Percentiles rank a stretch among this genome's conserved stretches.
Evolutionary conservation across 75 land plant genomes (phyloP).

Genomic region (Selaginella moellendorffii): DNA sequence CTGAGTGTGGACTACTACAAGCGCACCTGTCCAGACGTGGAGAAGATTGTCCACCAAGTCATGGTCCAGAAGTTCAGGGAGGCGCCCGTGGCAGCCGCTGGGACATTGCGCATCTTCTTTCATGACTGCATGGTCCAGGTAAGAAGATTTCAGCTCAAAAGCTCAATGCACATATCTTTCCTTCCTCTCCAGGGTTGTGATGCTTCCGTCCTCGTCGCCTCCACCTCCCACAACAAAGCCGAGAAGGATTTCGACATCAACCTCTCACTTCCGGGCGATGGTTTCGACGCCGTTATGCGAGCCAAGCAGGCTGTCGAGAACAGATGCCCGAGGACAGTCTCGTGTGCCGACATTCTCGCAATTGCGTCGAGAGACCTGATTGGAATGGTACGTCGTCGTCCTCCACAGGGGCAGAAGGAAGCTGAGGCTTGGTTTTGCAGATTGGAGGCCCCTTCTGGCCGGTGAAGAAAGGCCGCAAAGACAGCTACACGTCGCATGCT

Average conservation of each 20-base stretch:
- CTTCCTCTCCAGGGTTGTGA: not conserved
- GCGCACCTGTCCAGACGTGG: constrained; percentile 2
- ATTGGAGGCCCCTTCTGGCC: constrained; percentile 8
- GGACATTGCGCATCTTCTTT: constrained; percentile 3
- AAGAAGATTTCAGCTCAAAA: not conserved
- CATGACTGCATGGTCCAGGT: constrained; percentile 8
- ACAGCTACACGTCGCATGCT: not conserved
- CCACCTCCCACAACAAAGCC: not conserved
- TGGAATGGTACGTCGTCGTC: not conserved
- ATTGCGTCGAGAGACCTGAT: not conserved
- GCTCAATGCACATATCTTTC: too few relatives aligned
- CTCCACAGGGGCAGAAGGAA: too few relatives aligned
- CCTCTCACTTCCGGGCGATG: constrained; percentile 5
- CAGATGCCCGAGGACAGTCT: not conserved
- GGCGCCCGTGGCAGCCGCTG: not conserved
- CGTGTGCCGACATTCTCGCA: constrained; percentile 1
- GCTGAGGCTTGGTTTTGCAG: too few relatives aligned
- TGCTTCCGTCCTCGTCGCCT: not conserved
- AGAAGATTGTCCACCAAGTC: constrained; percentile 6
- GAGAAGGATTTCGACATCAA: constrained; percentile 3
- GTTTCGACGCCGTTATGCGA: not conserved
- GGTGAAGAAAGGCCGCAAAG: constrained; percentile 8
- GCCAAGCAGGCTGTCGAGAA: constrained; percentile 1
- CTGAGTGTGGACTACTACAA: not conserved
- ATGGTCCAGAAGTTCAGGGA: constrained; percentile 3